phyloP scores from a whole-genome alignment of 495 filamentous ascomycete genomes.

The Penicillium chermesinum region DNA sequence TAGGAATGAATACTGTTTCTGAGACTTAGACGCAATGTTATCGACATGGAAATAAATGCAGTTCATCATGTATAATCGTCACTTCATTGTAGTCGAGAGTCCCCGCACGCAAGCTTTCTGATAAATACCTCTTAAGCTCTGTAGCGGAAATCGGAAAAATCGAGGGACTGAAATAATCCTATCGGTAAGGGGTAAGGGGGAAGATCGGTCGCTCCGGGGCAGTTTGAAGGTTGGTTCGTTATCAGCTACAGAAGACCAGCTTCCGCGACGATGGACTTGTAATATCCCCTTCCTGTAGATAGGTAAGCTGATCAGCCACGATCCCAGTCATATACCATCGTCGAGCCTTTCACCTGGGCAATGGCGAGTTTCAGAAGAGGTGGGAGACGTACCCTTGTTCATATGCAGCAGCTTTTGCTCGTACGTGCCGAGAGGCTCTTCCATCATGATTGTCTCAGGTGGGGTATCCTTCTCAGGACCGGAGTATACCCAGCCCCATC shows the following conservation, averaged over 20 bases:
- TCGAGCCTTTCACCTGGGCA: not conserved
- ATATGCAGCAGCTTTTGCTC: conserved; percentile 41
- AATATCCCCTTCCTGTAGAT: not conserved
- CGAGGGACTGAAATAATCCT: too few relatives aligned
- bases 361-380: not conserved
- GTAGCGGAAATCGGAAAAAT: too few relatives aligned
- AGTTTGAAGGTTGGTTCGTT: not conserved
- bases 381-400: conserved; percentile 27
- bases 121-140: too few relatives aligned
- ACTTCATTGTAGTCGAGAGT: too few relatives aligned
- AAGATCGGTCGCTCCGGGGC: too few relatives aligned
- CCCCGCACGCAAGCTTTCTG: too few relatives aligned
- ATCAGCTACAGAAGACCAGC: not conserved
- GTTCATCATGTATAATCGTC: too few relatives aligned
- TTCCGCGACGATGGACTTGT: not conserved
- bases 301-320: not conserved
- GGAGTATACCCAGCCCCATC: conserved; percentile 50
- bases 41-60: too few relatives aligned
- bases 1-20: too few relatives aligned
- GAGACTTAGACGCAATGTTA: too few relatives aligned
- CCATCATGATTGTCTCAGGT: conserved; percentile 33
- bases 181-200: too few relatives aligned
- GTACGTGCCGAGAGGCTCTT: conserved; percentile 48
- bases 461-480: conserved; percentile 37
- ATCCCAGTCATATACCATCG: not conserved